Evolutionary conservation across 768 basidiomycete genomes (phyloP), one percentile per base, ranked within the genome.

Genomic region (Collybia sp.): DNA sequence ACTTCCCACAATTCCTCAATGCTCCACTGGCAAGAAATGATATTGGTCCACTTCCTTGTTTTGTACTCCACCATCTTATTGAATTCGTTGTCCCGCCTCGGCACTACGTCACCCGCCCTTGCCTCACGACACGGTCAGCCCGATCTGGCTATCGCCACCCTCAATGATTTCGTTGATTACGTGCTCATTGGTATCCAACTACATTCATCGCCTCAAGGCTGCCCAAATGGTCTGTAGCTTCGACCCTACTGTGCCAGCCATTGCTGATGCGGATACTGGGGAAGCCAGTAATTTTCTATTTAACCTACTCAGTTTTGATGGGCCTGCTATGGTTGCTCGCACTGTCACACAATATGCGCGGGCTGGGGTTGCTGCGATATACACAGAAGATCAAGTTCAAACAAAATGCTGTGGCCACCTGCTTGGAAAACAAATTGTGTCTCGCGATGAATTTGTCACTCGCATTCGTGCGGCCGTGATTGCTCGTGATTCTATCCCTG

Each of bases 261-360:
- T n/a, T n/a, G n/a, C n/a, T n/a, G 77, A 80, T 42, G 78, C 78
- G 8, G 77, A 80, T 51, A 80, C 77, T 19, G 76, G 77, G 70
- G 72, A 52, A 41, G 60, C 37, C 25, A 25, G 8, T 25, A 25
- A 8, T 25, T 25, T 3, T 4, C 25, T 25, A 15, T 44, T 19
- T 17, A 8, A n/a, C n/a, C n/a, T n/a, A n/a, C n/a, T n/a, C 45
- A 73, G 73, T 10, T 77, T 77, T 51, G 76, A 76, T 16, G 77
- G 76, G 6, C 75, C 76, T n/a, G 66, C 70, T 1, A 79, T 72
- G 69, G 68, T 79, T 9, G 76, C 76, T 2, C 73, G 76, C 25
- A 79, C 78, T 1, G 69, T 80, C 13, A 69, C 65, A 2, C 68
- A 71, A 45, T 79, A 79, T 51, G 72, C 70, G 5, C 61, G 67